Conservation (phyloP, 192 early-diverging fungal species). For the Tieghemiomyces parasiticus region DNA sequence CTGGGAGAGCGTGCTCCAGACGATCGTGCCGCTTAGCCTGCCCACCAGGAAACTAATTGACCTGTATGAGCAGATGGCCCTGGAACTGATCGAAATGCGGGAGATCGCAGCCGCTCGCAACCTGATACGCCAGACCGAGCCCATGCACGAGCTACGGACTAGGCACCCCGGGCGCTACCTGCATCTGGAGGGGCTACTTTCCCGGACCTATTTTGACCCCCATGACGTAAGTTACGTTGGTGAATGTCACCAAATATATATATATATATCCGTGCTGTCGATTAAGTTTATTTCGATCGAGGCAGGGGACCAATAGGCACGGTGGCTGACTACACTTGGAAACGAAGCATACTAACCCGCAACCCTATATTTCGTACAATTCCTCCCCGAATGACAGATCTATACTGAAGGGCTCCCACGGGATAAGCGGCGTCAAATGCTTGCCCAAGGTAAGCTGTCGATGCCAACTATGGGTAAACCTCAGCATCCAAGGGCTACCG, state of each 20-base stretch:
- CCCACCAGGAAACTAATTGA: constrained; percentile 56
- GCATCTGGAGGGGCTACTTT: constrained; percentile 63
- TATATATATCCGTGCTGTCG: too few species aligned
- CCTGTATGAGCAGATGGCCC: constrained; percentile 83
- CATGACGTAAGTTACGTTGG: constrained; percentile 36
- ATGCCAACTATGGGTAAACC: constrained; percentile 11
- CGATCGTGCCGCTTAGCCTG: constrained; percentile 48
- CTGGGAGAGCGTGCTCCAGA: constrained; percentile 77
- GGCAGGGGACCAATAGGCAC: too few species aligned
- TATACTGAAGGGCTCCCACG: constrained; percentile 18
- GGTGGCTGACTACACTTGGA: too few species aligned
- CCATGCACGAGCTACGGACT: constrained; percentile 69
- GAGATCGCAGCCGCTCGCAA: constrained; percentile 74
- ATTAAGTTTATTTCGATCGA: too few species aligned
- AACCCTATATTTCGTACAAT: too few species aligned
- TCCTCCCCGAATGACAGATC: too few species aligned
- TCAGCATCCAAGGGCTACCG: not conserved
- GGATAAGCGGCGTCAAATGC: constrained; percentile 53
- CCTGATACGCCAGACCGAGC: constrained; percentile 76
- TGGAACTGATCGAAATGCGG: constrained; percentile 73
- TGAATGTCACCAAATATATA: too few species aligned
- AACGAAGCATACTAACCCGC: too few species aligned
- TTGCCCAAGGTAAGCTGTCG: constrained; percentile 43
- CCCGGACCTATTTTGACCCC: constrained; percentile 49
- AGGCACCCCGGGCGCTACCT: constrained; percentile 67